Base-by-base conservation (phyloP, 139 green algal genomes). In the Auxenochlorella pyrenoidosa region DNA sequence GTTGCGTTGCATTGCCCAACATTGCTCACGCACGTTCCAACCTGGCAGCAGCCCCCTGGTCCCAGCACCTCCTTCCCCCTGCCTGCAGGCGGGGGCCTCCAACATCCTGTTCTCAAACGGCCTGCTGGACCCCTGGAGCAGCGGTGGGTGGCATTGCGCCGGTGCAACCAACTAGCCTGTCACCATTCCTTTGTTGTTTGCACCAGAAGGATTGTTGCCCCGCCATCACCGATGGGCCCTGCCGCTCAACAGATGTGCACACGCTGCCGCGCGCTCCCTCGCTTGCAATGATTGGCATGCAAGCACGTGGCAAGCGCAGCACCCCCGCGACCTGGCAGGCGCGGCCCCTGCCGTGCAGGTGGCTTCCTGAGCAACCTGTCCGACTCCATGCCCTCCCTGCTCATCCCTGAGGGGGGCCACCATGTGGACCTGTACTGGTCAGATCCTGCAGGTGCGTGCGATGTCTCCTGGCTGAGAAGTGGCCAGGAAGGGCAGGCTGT, bases 71-170 rank as follows among this genome's bases (percentile, higher is more conserved):
- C 16, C 54, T 24, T 8, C 18, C 16, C 10, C 54, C 54, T 22
- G 54, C 12, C 22, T 63, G 54, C 54, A 63, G 54, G 44, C 75
- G 81, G 38, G 82, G 26, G 71, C 75, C 58, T 79, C 36, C 66
- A 98, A 97, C 92, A 96, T 98, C 60, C 88, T 96, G 32, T 98
- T 98, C 72, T 94, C 88, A 59, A 98, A 98, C 86, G 96, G 96
- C 8, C 82, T 94, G 68, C 91, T 96, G 2, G 96, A 98, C 91
- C 96, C 96, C 10, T 98, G 95, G 95, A 90, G 73, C 32, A 88
- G 88, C 5, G 94, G 92, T 76, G 91, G 89, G 77, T 60, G 43
- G 73, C 22, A 19, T 24, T 22, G 38, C 60, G 3, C 60, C 16
- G 21, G 8, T 68, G 65, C 65, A 40, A 13, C 12, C 65, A 18